A percentile compares a stretch with the other conserved stretches of the same genome.
Conservation (phyloP, 306 rosid species). For the Prinsepia uniflora region DNA sequence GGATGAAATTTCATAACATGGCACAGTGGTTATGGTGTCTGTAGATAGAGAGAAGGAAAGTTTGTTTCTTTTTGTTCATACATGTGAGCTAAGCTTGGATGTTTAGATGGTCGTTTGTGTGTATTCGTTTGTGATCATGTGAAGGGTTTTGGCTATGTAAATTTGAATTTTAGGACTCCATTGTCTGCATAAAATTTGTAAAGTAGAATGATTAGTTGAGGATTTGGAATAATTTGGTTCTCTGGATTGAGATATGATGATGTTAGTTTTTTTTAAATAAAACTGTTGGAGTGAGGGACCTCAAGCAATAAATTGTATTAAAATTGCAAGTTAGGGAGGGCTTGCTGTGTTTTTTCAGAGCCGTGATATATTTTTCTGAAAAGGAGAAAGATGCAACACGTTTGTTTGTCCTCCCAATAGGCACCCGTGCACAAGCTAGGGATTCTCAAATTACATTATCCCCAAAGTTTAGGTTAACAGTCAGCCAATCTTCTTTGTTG, state of each 20-base stretch:
- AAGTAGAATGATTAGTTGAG: constrained; percentile 23
- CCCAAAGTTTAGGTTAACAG: constrained; percentile 87
- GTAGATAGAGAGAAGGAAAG: constrained; percentile 15
- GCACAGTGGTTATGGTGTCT: constrained; percentile 21
- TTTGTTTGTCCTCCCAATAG: constrained; percentile 82
- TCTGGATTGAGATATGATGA: constrained; percentile 32
- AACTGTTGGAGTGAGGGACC: neutral
- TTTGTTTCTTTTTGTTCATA: neutral
- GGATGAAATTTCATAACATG: constrained; percentile 15
- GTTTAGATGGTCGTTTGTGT: constrained; percentile 19
- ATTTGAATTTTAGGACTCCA: constrained; percentile 34
- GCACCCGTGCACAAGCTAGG: constrained; percentile 88
- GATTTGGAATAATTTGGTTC: constrained; percentile 38
- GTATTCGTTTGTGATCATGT: constrained; percentile 25
- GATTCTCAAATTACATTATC: constrained; percentile 83
- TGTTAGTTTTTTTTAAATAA: constrained; percentile 17
- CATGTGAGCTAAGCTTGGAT: constrained; percentile 26
- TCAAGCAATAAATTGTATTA: constrained; percentile 23
- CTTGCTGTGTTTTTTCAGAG: constrained; percentile 28
- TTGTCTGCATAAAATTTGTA: constrained; percentile 19
- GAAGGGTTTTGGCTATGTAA: constrained; percentile 36
- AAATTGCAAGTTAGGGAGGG: neutral
- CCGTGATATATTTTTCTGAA: constrained; percentile 18
- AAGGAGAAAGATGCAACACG: constrained; percentile 70
- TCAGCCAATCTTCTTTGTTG: constrained; percentile 51